These are phyloP conservation scores for Takakia lepidozioides DNA, from an alignment of 225 moss, liverwort and hornwort genomes.

Conservation along the genomic window DNA sequence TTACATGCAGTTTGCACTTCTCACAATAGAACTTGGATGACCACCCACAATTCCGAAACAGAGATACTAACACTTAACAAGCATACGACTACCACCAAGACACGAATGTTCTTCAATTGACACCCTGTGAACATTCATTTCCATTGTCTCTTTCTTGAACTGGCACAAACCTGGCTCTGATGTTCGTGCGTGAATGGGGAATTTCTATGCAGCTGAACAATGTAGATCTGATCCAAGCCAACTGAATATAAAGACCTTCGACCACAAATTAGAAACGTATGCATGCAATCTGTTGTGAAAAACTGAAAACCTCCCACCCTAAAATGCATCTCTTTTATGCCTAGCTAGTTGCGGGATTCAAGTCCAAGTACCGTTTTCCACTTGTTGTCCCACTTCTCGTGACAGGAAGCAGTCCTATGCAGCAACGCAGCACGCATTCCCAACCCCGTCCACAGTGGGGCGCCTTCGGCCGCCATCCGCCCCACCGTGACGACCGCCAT, in stretches of 20 bases:
- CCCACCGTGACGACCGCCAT: no score
- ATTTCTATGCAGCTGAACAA: background rate
- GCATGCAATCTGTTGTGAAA: no score
- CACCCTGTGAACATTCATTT: no score
- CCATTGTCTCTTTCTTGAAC: no score
- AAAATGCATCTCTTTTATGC: background rate
- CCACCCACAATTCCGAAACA: background rate
- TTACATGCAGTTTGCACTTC: background rate
- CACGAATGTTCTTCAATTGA: no score
- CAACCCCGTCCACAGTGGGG: no score
- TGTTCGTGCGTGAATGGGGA: background rate
- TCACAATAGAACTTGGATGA: background rate
- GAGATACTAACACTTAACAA: background rate
- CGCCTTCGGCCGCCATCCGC: no score
- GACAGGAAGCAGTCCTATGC: slow-evolving; percentile 19
- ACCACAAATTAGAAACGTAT: no score
- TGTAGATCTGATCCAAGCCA: no score
- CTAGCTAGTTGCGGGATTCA: background rate
- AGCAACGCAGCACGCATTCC: slow-evolving; percentile 16
- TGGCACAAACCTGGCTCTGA: no score
- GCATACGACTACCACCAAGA: background rate
- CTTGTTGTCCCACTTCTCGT: slow-evolving; percentile 45
- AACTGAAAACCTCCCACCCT: no score
- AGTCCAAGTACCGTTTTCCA: slow-evolving; percentile 45
- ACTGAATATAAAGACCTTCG: no score